Conservation (phyloP, 2,329 filamentous ascomycete genomes). For the Colletotrichum sp. region DNA sequence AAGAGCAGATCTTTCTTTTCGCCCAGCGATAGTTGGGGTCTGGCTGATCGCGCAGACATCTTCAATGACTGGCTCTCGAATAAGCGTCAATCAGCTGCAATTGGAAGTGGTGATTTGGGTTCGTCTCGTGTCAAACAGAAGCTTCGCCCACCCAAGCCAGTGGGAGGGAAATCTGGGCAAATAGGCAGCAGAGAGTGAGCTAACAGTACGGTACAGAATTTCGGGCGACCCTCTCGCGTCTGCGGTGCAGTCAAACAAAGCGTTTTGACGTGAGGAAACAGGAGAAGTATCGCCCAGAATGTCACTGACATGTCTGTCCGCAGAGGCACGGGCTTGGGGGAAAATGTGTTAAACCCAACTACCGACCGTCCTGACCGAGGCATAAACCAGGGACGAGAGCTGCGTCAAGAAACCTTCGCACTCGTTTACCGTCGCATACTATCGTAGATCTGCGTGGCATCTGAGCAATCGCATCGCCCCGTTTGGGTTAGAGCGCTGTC, state of each 20-base stretch:
- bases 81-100: background rate
- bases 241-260: background rate
- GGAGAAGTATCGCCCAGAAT: background rate
- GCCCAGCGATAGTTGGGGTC: constrained; percentile 24
- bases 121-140: constrained; percentile 7
- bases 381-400: background rate
- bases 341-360: background rate
- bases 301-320: constrained; percentile 2
- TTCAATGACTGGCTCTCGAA: background rate
- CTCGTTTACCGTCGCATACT: background rate
- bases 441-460: background rate
- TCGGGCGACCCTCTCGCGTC: background rate
- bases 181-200: background rate
- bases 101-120: background rate
- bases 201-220: background rate
- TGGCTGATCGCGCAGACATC: constrained; percentile 1
- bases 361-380: constrained; percentile 2
- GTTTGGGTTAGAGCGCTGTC: background rate
- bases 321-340: background rate
- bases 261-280: background rate
- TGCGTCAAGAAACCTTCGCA: background rate
- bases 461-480: background rate
- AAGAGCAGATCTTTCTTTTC: constrained; percentile 21
- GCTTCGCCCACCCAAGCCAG: background rate
- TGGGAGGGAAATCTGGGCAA: background rate